Base-by-base conservation (phyloP, 2,329 filamentous ascomycete genomes). In the Arthrobotrys entomopaga region DNA sequence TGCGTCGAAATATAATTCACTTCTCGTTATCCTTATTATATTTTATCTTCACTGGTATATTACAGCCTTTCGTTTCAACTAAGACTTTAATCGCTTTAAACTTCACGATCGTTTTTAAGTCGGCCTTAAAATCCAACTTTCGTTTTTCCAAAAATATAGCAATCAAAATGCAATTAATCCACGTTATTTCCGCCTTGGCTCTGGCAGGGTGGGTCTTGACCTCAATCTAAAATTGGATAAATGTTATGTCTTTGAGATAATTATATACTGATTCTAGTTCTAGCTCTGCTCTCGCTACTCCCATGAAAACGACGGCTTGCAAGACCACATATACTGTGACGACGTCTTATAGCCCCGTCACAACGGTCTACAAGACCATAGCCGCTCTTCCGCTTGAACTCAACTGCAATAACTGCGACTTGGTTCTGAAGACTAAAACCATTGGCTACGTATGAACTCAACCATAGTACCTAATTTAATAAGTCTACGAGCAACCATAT, bases 371-470 rank as follows among this genome's bases (percentile, higher is more conserved):
- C 26, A 69, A 69, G 43, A 29, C 22, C 6, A 2, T 61, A 1
- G 65, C 46, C 1, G 65, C 65, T 22, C 53, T 69, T 24, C 65
- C 65, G 1, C 24, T 15, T 8, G 56, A 69, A 16, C 65, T 69
- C 16, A 42, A 69, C 20, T 69, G 65, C 40, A 49, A 42, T 16
- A 38, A 8, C 20, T 69, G 65, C 19, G 11, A 34, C 2, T 56
- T 69, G 42, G 5, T 56, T 11, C 13, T 69, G 1, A 24, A 54
- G 22, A 69, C 65, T 11, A 54, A 61, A 16, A 54, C 49, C 6
- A 24, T 61, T 15, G 56, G 56, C 22, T n/a, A 26, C 6, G 56
- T 59, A 19, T 15, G 40, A 16, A 22, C 2, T 6, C 5, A 59
- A 11, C 13, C 19, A 5, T 34, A 10, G 10, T 10, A 34, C 29